These are phyloP conservation scores for Rhizopus sp. DNA, from an alignment of 371 early-diverging fungal species.

Conservation along the genomic window DNA sequence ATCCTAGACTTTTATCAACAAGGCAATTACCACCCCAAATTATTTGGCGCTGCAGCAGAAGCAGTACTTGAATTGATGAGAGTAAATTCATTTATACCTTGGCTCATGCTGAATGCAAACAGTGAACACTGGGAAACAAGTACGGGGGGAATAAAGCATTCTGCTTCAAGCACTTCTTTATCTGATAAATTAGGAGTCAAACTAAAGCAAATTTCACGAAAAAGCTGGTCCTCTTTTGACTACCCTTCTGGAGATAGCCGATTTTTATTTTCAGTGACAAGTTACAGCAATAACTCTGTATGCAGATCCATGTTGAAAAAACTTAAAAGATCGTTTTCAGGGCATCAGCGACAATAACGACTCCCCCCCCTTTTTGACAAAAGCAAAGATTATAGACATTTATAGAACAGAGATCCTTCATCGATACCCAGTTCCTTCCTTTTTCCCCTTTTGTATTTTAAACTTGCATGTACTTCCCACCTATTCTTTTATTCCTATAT, in stretches of 20 bases:
- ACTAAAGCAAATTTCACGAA: slow-evolving; percentile 20
- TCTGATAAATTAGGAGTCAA: slow-evolving; percentile 16
- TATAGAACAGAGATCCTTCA: too few species aligned
- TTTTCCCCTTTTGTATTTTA: too few species aligned
- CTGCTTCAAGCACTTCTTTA: slow-evolving; percentile 7
- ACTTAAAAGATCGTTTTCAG: slow-evolving; percentile 1
- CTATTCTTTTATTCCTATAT: too few species aligned
- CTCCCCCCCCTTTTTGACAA: too few species aligned
- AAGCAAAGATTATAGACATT: too few species aligned
- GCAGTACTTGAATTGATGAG: slow-evolving; percentile 51
- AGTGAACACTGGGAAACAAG: not conserved
- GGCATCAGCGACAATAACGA: not conserved
- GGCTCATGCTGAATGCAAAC: slow-evolving; percentile 17
- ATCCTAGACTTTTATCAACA: slow-evolving; percentile 34
- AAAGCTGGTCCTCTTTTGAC: slow-evolving; percentile 19
- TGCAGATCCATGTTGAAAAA: slow-evolving; percentile 4
- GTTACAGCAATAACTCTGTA: not conserved
- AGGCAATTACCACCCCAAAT: slow-evolving; percentile 24
- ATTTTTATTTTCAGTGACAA: not conserved
- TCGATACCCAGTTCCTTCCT: too few species aligned
- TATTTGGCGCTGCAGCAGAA: slow-evolving; percentile 41
- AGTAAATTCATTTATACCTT: slow-evolving; percentile 49
- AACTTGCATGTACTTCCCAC: too few species aligned
- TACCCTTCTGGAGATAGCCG: not conserved
- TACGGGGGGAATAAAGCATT: slow-evolving; percentile 3